Evolutionary conservation across 2,329 filamentous ascomycete species (phyloP), one percentile per base, ranked within the genome.

Genomic region (Biscogniauxia marginata): DNA sequence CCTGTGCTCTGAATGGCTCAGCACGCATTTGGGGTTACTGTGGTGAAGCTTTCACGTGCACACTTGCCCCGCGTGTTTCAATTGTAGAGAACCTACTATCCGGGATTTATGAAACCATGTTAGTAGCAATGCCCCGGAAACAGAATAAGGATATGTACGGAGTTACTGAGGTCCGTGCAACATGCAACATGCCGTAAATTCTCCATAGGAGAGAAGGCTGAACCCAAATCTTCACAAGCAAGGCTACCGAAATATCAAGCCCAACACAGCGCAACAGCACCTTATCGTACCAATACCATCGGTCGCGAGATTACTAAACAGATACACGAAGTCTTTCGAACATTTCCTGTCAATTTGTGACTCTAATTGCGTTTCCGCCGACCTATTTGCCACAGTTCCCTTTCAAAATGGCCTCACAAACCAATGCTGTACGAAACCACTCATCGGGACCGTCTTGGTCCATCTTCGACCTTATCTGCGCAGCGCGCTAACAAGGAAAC

Each of bases 331-430:
- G n/a, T n/a, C n/a, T n/a, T n/a, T n/a, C n/a, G n/a, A n/a, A n/a
- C n/a, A n/a, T n/a, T 34, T 34, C 11, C 11, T 34, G 8, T 34
- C 16, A 7, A 11, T 39, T 39, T 39, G 30, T 16, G 13, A 16
- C 30, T 39, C 30, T n/a, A n/a, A n/a, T 43, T 13, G 16, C 48
- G 19, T 45, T 46, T 45, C 50, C 52, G 55, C 53, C n/a, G 30
- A 25, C 13, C 30, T 9, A 16, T 16, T 16, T 39, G 47, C 47
- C 46, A 11, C 39, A 24, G 23, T 23, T n/a, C 25, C 52, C 16
- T 46, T 51, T 24, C 55, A 63, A 65, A 46, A 68, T 67, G 66
- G 63, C 65, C 30, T 63, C 66, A 7, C 61, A 62, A 54, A 63
- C 52, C 48, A 69, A 67, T 53, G 60, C 63, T 53, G 67, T 69